Conservation (phyloP, 352 stramenopile genomes). For the Paralagenidium karlingii region DNA sequence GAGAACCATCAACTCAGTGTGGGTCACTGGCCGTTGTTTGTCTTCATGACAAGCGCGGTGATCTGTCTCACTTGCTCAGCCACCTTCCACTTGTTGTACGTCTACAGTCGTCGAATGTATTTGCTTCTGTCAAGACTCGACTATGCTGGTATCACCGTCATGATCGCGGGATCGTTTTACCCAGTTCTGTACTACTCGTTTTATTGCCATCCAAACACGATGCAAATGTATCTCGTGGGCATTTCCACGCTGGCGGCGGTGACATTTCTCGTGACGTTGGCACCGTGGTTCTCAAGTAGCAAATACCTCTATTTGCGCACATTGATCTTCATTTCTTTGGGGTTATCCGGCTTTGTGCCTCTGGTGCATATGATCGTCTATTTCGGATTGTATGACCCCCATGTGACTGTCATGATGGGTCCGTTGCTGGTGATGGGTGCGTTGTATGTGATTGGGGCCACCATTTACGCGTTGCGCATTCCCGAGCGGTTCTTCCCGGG, state of each 20-base stretch:
- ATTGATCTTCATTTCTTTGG: constrained; percentile 61
- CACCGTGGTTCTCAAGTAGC: constrained; percentile 54
- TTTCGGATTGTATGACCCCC: constrained; percentile 64
- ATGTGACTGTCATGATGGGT: constrained; percentile 77
- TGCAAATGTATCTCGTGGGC: constrained; percentile 44
- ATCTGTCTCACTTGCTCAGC: constrained; percentile 73
- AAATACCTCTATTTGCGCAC: constrained; percentile 63
- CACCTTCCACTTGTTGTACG: constrained; percentile 78
- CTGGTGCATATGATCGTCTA: constrained; percentile 65
- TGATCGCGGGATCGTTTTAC: constrained; percentile 79
- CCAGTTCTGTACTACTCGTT: constrained; percentile 85
- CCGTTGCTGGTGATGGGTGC: constrained; percentile 59
- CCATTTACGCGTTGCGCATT: constrained; percentile 80
- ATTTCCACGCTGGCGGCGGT: constrained; percentile 54
- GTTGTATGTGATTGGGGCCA: constrained; percentile 65
- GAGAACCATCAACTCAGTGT: constrained; percentile 69
- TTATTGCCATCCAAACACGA: constrained; percentile 64
- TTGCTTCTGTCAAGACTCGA: constrained; percentile 71
- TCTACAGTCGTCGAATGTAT: constrained; percentile 59
- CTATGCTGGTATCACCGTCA: constrained; percentile 78
- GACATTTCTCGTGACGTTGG: constrained; percentile 57
- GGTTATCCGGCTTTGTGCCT: constrained; percentile 71
- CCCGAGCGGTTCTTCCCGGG: constrained; percentile 76
- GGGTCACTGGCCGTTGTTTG: constrained; percentile 73
- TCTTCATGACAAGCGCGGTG: constrained; percentile 74